These are phyloP conservation scores for Aureobasidium sp. DNA, from an alignment of 2,329 filamentous ascomycete species.

Conservation along the genomic window DNA sequence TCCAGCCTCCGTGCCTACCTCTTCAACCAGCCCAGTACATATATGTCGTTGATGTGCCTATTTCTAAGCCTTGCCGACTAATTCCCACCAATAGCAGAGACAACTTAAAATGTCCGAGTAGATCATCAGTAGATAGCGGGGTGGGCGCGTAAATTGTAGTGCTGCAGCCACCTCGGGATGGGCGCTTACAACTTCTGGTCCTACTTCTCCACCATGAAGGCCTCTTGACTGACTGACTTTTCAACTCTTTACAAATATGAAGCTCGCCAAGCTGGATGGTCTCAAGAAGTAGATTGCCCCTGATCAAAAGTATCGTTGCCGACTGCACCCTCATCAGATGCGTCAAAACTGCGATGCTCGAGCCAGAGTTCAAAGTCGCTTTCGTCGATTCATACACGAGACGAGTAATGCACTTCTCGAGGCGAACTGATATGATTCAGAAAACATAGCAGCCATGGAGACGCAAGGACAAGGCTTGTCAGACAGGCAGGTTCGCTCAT, in stretches of 20 bases:
- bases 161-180: conserved; percentile 9
- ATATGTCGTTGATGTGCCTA: neutral
- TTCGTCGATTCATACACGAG: neutral
- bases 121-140: neutral
- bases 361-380: neutral
- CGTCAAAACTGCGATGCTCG: neutral
- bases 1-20: neutral
- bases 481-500: neutral
- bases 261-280: neutral
- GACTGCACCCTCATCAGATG: neutral
- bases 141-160: conserved; percentile 12
- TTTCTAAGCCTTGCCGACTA: neutral
- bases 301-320: neutral
- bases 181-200: conserved; percentile 11
- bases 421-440: neutral
- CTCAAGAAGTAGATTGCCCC: too few relatives aligned
- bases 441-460: neutral
- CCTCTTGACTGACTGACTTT: neutral
- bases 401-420: neutral
- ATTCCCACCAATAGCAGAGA: neutral
- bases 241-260: too few relatives aligned
- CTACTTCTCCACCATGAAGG: neutral
- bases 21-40: neutral
- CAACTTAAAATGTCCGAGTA: neutral
- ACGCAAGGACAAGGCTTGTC: neutral